A percentile compares a stretch with the other conserved stretches of the same genome.
Conservation (phyloP, 768 basidiomycete genomes). For the Serendipita sp. region DNA sequence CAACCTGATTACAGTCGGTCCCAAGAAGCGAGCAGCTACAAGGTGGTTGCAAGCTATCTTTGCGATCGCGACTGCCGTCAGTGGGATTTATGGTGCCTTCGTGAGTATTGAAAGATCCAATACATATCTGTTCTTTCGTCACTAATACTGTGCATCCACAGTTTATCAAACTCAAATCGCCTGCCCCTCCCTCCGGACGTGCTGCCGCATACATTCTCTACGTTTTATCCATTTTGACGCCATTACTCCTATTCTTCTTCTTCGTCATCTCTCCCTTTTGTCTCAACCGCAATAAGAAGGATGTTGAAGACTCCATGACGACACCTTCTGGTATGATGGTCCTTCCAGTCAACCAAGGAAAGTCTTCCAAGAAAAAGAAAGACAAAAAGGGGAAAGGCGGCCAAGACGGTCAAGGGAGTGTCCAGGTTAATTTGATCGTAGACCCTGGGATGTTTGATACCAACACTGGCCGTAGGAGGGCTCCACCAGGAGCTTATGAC, state of each 20-base stretch:
- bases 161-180: constrained; percentile 37
- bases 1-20: constrained; percentile 43
- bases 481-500: constrained; percentile 14
- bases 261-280: constrained; percentile 44
- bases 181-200: constrained; percentile 39
- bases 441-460: constrained; percentile 42
- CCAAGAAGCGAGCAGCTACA: constrained; percentile 37
- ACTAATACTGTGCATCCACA: constrained; percentile 13
- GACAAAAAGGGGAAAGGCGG: constrained; percentile 23
- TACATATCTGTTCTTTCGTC: constrained; percentile 15
- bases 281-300: constrained; percentile 17
- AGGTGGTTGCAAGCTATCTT: constrained; percentile 35
- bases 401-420: constrained; percentile 24
- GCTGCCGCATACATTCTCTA: constrained; percentile 42
- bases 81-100: constrained; percentile 46
- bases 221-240: constrained; percentile 35
- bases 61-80: constrained; percentile 33
- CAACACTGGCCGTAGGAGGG: neutral
- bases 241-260: constrained; percentile 35
- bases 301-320: constrained; percentile 7
- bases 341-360: constrained; percentile 38
- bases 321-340: constrained; percentile 36
- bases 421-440: constrained; percentile 61
- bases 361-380: constrained; percentile 26
- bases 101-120: constrained; percentile 17